These are phyloP conservation scores for Coemansia sp. DNA, from an alignment of 192 early-diverging fungal species.

Conservation along the genomic window DNA sequence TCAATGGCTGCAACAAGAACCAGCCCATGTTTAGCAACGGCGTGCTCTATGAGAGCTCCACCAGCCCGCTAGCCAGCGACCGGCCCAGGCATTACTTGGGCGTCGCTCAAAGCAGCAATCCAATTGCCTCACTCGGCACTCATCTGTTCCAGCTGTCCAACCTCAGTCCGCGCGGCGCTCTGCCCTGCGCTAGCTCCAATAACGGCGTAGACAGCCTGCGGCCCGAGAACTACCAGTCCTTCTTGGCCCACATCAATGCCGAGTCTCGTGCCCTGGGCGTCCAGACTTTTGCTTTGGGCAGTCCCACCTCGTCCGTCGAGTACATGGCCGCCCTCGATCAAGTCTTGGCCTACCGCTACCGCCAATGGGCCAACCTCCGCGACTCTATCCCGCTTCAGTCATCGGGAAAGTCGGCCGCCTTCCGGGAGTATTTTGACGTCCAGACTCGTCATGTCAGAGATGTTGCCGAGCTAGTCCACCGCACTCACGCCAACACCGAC, in stretches of 20 bases:
- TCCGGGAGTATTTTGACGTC: conserved; percentile 64
- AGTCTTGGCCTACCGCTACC: conserved; percentile 79
- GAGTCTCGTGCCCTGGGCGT: conserved; percentile 54
- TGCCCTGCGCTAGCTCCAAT: conserved; percentile 61
- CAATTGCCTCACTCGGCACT: conserved; percentile 82
- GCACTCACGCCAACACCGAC: conserved; percentile 63
- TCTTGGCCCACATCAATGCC: conserved; percentile 67
- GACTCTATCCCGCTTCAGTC: conserved; percentile 82
- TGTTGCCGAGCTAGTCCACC: conserved; percentile 54
- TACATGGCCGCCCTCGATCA: conserved; percentile 82
- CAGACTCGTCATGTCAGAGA: conserved; percentile 60
- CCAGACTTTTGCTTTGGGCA: conserved; percentile 61
- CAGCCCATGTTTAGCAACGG: conserved; percentile 92
- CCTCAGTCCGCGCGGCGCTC: conserved; percentile 75
- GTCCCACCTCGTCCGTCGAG: conserved; percentile 62
- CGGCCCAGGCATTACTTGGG: conserved; percentile 62
- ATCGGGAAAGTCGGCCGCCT: conserved; percentile 65
- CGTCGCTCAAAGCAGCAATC: conserved; percentile 84
- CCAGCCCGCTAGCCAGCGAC: neutral
- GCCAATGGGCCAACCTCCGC: conserved; percentile 89
- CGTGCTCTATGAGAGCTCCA: conserved; percentile 79
- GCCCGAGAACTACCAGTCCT: conserved; percentile 77
- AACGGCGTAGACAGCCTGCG: conserved; percentile 73
- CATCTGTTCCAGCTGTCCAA: conserved; percentile 82
- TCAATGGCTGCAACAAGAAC: conserved; percentile 80